A percentile compares a stretch with the other conserved stretches of the same genome.
Evolutionary conservation across 306 rosid species (phyloP).

Genomic region (Vicia sativa): DNA sequence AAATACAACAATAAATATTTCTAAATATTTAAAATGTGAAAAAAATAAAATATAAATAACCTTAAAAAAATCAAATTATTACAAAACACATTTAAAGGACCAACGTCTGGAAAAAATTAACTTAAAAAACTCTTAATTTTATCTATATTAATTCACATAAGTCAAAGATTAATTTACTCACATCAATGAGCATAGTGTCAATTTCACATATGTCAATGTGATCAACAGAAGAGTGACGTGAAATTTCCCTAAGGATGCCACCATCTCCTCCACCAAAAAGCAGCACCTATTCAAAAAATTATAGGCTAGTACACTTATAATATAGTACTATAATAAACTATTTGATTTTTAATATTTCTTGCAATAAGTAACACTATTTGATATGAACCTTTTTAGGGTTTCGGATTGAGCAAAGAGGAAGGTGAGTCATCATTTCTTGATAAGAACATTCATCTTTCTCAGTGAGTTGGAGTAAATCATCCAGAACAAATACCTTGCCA

Average conservation of each 20-base stretch:
- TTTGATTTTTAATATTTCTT: too few species aligned
- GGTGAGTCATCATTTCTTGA: slow-evolving; percentile 80
- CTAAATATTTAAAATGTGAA: too few species aligned
- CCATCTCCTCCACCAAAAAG: slow-evolving; percentile 93
- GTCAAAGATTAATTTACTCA: slow-evolving; percentile 36
- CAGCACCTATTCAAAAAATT: slow-evolving; percentile 48
- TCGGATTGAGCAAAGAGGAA: slow-evolving; percentile 76
- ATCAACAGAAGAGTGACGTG: slow-evolving; percentile 66
- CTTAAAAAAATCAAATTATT: too few species aligned
- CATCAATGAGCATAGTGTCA: slow-evolving; percentile 72
- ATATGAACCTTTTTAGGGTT: slow-evolving; percentile 57
- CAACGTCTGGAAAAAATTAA: too few species aligned
- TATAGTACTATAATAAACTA: too few species aligned
- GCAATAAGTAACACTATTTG: not conserved
- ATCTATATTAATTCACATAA: too few species aligned
- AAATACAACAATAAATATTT: too few species aligned
- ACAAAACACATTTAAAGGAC: too few species aligned
- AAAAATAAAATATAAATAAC: too few species aligned
- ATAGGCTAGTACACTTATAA: not conserved
- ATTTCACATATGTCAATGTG: slow-evolving; percentile 75
- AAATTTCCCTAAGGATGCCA: slow-evolving; percentile 72
- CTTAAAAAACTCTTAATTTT: too few species aligned
- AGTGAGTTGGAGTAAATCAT: slow-evolving; percentile 67
- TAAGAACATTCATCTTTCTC: slow-evolving; percentile 74
- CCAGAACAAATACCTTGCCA: slow-evolving; percentile 64